These are phyloP conservation scores for Bjerkandera adusta DNA, from an alignment of 1,284 basidiomycete species.

Conservation along the genomic window DNA sequence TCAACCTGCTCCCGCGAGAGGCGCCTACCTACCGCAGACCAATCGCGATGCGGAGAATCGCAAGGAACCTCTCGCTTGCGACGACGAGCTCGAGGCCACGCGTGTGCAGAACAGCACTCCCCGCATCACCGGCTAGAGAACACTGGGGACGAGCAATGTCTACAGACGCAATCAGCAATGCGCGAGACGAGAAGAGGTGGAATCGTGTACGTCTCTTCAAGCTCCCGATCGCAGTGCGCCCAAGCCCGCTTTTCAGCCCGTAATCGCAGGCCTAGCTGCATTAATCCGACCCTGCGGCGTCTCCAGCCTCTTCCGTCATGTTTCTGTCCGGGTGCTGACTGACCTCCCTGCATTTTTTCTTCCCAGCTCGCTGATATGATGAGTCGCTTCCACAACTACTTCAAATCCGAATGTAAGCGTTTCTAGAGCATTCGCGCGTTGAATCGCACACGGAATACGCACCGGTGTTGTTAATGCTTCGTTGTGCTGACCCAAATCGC, in stretches of 20 bases:
- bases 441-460: not conserved
- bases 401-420: slow-evolving; percentile 31
- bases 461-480: not conserved
- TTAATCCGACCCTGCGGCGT: too few species aligned
- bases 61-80: too few species aligned
- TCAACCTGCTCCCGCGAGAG: too few species aligned
- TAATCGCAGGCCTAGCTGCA: too few species aligned
- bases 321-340: not conserved
- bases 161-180: slow-evolving; percentile 1
- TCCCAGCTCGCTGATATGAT: slow-evolving; percentile 25
- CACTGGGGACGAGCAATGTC: not conserved
- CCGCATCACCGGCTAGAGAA: too few species aligned
- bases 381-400: slow-evolving; percentile 29
- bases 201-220: slow-evolving; percentile 1
- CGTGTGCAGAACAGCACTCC: too few species aligned
- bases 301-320: not conserved
- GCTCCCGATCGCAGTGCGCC: not conserved
- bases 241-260: not conserved
- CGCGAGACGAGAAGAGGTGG: slow-evolving; percentile 9
- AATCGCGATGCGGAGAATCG: too few species aligned
- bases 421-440: not conserved
- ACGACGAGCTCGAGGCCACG: too few species aligned
- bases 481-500: not conserved
- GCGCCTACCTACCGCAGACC: too few species aligned
- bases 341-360: not conserved